Percentiles rank a stretch among this genome's conserved stretches.
Conservation (phyloP, 2,329 filamentous ascomycete genomes). For the Bimuria novae-zelandiae region DNA sequence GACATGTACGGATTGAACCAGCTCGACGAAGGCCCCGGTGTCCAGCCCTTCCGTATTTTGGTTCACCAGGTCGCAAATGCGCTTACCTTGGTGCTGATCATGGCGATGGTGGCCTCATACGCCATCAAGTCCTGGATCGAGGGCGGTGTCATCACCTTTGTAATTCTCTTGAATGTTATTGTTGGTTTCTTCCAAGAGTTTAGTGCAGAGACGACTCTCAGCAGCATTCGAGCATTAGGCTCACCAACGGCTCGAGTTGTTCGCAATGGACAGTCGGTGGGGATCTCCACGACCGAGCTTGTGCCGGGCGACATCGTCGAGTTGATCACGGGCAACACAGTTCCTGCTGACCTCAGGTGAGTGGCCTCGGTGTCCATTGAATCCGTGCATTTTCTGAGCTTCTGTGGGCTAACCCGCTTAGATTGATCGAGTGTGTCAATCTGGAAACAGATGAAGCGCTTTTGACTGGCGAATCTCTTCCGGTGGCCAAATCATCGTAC, state of each 20-base stretch:
- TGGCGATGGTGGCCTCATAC: constrained; percentile 51
- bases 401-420: constrained; percentile 12
- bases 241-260: constrained; percentile 53
- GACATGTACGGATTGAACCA: constrained; percentile 69
- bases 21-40: constrained; percentile 70
- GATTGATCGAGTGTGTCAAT: constrained; percentile 67
- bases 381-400: background rate
- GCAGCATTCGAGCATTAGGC: constrained; percentile 49
- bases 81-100: constrained; percentile 67
- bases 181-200: constrained; percentile 55
- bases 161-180: constrained; percentile 51
- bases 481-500: constrained; percentile 66
- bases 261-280: constrained; percentile 58
- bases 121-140: constrained; percentile 54
- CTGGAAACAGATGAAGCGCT: constrained; percentile 75
- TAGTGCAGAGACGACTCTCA: constrained; percentile 55
- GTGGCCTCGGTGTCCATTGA: constrained; percentile 1
- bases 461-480: constrained; percentile 71
- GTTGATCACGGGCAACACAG: constrained; percentile 66
- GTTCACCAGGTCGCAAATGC: constrained; percentile 76
- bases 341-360: constrained; percentile 68
- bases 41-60: constrained; percentile 75
- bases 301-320: constrained; percentile 70
- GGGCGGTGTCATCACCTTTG: constrained; percentile 52
- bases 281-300: constrained; percentile 60